Evolutionary conservation across 371 early-diverging fungal genomes (phyloP).

Genomic region (Mortierella sp.): DNA sequence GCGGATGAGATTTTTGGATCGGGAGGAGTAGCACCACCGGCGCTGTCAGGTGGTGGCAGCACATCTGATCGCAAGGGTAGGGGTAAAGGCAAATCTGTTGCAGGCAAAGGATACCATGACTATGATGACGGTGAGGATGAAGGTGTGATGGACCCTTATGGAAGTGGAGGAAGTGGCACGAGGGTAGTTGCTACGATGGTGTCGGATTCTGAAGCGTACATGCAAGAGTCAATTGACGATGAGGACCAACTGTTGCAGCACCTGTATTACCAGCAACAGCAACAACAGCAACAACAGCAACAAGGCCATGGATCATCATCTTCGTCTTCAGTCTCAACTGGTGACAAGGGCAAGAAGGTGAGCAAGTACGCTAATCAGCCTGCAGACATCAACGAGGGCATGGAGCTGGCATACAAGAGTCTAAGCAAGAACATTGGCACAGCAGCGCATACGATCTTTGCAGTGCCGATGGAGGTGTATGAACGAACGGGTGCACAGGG

Average conservation of each 20-base stretch:
- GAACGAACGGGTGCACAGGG: slow-evolving; percentile 73
- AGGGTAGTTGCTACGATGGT: slow-evolving; percentile 45
- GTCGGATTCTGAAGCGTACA: slow-evolving; percentile 45
- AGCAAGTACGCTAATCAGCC: slow-evolving; percentile 91
- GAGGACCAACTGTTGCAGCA: slow-evolving; percentile 37
- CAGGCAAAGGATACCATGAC: slow-evolving; percentile 12
- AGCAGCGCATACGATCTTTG: slow-evolving; percentile 89
- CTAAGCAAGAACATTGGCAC: slow-evolving; percentile 80
- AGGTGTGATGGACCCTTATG: slow-evolving; percentile 9
- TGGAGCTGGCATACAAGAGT: slow-evolving; percentile 84
- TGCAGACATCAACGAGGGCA: slow-evolving; percentile 84
- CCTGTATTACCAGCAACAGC: slow-evolving; percentile 38
- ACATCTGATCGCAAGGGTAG: neutral
- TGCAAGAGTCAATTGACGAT: slow-evolving; percentile 50
- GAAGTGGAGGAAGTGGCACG: too few species aligned
- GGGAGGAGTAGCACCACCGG: too few species aligned
- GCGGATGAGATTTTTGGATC: slow-evolving; percentile 84
- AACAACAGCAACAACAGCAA: slow-evolving; percentile 23
- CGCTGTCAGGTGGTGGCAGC: slow-evolving; percentile 10
- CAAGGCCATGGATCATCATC: slow-evolving; percentile 10
- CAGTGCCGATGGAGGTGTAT: slow-evolving; percentile 88
- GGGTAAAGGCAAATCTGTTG: slow-evolving; percentile 7
- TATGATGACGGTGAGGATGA: neutral
- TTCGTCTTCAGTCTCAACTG: slow-evolving; percentile 18
- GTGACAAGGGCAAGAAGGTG: slow-evolving; percentile 24